phyloP scores from a whole-genome alignment of 2,329 filamentous ascomycete species.

The Sporothrix pallida region DNA sequence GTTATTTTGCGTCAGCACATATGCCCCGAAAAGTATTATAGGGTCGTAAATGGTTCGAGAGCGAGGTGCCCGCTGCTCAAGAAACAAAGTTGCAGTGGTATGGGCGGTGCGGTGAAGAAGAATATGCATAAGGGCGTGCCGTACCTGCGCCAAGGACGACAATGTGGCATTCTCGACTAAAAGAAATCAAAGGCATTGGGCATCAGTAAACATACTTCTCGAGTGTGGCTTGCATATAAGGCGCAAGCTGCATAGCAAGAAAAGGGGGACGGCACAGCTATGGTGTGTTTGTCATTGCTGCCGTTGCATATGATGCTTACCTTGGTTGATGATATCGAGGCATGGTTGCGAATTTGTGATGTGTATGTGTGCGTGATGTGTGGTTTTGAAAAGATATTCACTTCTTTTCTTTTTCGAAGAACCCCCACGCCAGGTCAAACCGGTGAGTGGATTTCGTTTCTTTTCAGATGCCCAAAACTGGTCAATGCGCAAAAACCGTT shows the following conservation, averaged over 20 bases:
- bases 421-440: slow-evolving; percentile 17
- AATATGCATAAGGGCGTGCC: slow-evolving; percentile 42
- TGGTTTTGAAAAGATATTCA: not conserved
- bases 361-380: not conserved
- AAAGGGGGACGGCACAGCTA: not conserved
- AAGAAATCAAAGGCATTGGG: not conserved
- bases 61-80: too few species aligned
- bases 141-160: slow-evolving; percentile 80
- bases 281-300: too few species aligned
- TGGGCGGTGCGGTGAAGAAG: not conserved
- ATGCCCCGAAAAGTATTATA: not conserved
- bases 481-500: slow-evolving; percentile 24
- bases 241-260: not conserved
- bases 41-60: not conserved
- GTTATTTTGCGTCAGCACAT: slow-evolving; percentile 12
- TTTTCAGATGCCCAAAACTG: slow-evolving; percentile 21
- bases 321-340: slow-evolving; percentile 34
- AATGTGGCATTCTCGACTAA: slow-evolving; percentile 78
- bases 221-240: slow-evolving; percentile 12
- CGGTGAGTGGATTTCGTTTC: slow-evolving; percentile 3
- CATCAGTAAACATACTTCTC: slow-evolving; percentile 25
- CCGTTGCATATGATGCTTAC: slow-evolving; percentile 1
- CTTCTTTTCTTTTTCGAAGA: not conserved
- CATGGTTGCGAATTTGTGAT: slow-evolving; percentile 31
- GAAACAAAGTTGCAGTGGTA: slow-evolving; percentile 32